Conservation (phyloP, 257 asterid genomes). For the Scutellaria baicalensis region DNA sequence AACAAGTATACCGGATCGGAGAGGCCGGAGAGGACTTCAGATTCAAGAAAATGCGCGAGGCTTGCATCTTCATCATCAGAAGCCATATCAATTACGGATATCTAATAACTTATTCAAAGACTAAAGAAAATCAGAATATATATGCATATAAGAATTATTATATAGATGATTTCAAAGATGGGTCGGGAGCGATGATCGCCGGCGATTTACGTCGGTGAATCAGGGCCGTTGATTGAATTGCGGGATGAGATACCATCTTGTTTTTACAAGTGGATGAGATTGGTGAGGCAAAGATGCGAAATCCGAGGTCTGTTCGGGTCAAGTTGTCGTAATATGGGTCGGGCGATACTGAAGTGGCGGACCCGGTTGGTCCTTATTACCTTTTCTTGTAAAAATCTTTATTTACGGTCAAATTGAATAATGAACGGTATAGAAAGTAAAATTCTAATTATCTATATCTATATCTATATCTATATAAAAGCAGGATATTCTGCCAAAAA, state of each 20-base stretch:
- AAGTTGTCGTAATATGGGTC: not conserved
- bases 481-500: too few relatives aligned
- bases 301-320: slow-evolving; percentile 27
- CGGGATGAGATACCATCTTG: not conserved
- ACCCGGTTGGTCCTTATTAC: too few relatives aligned
- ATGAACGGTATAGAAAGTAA: too few relatives aligned
- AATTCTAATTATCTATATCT: too few relatives aligned
- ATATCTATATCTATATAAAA: too few relatives aligned
- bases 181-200: slow-evolving; percentile 15
- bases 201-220: slow-evolving; percentile 44
- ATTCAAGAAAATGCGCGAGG: slow-evolving; percentile 80
- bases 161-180: not conserved
- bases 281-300: slow-evolving; percentile 1
- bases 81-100: slow-evolving; percentile 37
- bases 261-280: not conserved
- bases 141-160: not conserved
- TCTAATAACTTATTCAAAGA: not conserved
- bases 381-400: too few relatives aligned
- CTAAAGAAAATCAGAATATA: not conserved
- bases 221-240: slow-evolving; percentile 37
- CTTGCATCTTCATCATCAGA: slow-evolving; percentile 83
- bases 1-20: slow-evolving; percentile 53
- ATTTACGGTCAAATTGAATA: too few relatives aligned
- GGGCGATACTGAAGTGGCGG: not conserved
- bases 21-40: slow-evolving; percentile 58